Evolutionary conservation across 108 stramenopile genomes (phyloP), one percentile per base, ranked within the genome.

Genomic region (Nannochloropsis salina): DNA sequence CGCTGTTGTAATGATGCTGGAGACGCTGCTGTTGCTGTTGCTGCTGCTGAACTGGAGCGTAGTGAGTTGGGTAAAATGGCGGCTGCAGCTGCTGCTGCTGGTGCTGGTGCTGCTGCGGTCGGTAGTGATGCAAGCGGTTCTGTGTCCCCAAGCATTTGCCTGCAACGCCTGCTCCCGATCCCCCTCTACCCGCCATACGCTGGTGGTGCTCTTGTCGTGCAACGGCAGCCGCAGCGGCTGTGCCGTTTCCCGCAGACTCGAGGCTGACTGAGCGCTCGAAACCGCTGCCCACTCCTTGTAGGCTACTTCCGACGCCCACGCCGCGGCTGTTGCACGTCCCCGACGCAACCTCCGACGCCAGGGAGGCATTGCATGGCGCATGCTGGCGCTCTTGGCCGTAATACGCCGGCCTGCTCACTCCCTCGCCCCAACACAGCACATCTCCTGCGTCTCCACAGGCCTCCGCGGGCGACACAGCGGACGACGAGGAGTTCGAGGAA

Each of bases 171-270:
- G 61, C 74, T 84, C 74, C 43, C 41, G 74, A 9, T 79, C 74
- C 6, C 43, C 74, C 74, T 84, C 74, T 42, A 74, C 41, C 84
- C 80, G 74, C 84, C 42, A 79, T 20, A 80, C 83, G 31, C 31
- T 31, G 31, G 31, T 31, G 31, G 31, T 31, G 31, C 31, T 31
- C 31, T 31, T 43, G 74, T n/a, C 40, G 43, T 47, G 79, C 43
- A 22, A 40, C 84, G 74, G 84, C 5, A 9, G 18, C 42, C 42
- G 84, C 74, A 80, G 74, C 42, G 74, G 84, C 84, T 41, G 84
- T 43, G 74, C 74, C 18, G 61, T 20, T 74, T 20, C 61, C 61
- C 61, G 18, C 61, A 31, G 31, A 31, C 31, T 31, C 31, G 31
- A 31, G 31, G 31, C 31, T 31, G 31, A 31, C 31, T 31, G 31